A percentile compares a stretch with the other conserved stretches of the same genome.
Conservation (phyloP, 768 basidiomycete species). For the Calocybe gangraenosa region DNA sequence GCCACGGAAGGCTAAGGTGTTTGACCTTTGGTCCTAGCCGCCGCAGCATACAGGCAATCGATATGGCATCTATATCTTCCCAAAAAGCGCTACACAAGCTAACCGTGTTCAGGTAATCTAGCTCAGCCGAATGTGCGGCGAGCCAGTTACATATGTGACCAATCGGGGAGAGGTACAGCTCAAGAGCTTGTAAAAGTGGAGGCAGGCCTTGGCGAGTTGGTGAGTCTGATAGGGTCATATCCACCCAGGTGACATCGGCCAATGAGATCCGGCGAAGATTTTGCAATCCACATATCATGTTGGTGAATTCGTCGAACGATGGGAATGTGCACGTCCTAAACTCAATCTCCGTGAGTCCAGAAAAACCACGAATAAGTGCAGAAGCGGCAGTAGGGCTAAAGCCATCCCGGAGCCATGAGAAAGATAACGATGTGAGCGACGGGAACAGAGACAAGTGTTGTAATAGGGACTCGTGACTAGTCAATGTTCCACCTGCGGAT, state of each 20-base stretch:
- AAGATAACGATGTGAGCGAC: constrained; percentile 13
- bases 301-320: constrained; percentile 17
- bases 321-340: constrained; percentile 22
- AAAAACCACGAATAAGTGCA: constrained; percentile 14
- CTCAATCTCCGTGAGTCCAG: constrained; percentile 20
- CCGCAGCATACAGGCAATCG: constrained; percentile 20
- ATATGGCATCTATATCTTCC: constrained; percentile 18
- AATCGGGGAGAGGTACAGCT: constrained; percentile 18
- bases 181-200: constrained; percentile 15
- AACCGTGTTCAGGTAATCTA: constrained; percentile 12
- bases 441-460: constrained; percentile 13
- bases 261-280: constrained; percentile 17
- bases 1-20: constrained; percentile 21
- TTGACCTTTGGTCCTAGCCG: constrained; percentile 19
- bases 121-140: constrained; percentile 11
- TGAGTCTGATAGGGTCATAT: constrained; percentile 10
- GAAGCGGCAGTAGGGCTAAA: constrained; percentile 7
- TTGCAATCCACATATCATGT: constrained; percentile 19
- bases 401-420: constrained; percentile 16
- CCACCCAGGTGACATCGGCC: constrained; percentile 21
- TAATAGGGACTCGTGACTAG: constrained; percentile 11
- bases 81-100: constrained; percentile 18
- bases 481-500: not conserved
- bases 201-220: constrained; percentile 7
- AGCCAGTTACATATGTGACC: constrained; percentile 19